Evolutionary conservation across 495 filamentous ascomycete species (phyloP).

Genomic region (Neurospora tetrasperma): DNA sequence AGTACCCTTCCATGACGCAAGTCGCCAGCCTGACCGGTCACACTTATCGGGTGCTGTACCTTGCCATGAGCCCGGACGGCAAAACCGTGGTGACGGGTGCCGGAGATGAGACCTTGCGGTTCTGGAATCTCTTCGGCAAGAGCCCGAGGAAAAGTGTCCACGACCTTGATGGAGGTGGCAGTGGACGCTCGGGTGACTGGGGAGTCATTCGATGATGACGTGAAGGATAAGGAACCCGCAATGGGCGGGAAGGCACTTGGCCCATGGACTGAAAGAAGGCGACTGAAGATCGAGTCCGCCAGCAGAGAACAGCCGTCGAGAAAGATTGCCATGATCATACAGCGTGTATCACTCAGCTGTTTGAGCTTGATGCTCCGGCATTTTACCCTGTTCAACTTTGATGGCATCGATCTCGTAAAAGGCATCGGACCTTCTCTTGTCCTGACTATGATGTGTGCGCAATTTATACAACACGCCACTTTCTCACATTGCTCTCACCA

Average conservation of each 20-base stretch:
- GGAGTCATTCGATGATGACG: constrained; percentile 53
- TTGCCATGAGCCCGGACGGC: constrained; percentile 95
- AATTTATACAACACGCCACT: neutral
- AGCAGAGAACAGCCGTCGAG: neutral
- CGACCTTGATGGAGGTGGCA: constrained; percentile 33
- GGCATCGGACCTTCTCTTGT: neutral
- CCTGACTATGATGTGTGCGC: neutral
- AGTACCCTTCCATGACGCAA: constrained; percentile 95
- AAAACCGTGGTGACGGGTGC: constrained; percentile 90
- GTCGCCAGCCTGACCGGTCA: constrained; percentile 91
- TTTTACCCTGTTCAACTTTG: constrained; percentile 1
- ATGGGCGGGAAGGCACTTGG: constrained; percentile 1
- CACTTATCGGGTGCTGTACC: constrained; percentile 89
- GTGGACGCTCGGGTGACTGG: constrained; percentile 55
- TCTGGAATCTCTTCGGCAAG: constrained; percentile 87
- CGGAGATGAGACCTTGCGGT: constrained; percentile 88
- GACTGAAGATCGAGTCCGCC: neutral
- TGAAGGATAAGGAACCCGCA: neutral
- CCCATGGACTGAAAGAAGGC: neutral
- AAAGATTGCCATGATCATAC: neutral
- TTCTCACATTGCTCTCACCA: neutral
- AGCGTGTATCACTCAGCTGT: neutral
- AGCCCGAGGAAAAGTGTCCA: constrained; percentile 40
- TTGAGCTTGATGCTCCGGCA: neutral
- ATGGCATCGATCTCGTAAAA: neutral